Evolutionary conservation across 1,284 basidiomycete genomes (phyloP), one percentile per base, ranked within the genome.

Genomic region (Microstroma glucosiphilum): DNA sequence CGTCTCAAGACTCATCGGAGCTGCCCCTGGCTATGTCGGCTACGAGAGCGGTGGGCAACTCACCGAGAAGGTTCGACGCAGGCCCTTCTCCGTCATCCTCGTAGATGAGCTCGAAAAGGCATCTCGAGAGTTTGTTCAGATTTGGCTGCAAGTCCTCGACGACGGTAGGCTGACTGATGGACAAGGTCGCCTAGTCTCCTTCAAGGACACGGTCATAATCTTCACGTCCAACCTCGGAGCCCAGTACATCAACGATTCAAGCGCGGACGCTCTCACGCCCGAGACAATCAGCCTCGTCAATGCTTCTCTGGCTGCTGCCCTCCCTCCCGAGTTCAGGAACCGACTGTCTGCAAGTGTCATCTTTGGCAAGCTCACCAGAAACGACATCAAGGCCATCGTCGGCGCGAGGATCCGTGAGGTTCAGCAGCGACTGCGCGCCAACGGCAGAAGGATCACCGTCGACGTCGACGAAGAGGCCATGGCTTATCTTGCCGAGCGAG

Each of bases 191-290:
- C 60, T 63, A 13, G 72, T 80, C 46, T 88, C 91, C 78, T 91
- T 91, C 82, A 88, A 87, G 82, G 87, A 91, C 90, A 90, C 89
- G 1, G 90, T 92, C 77, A 88, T 93, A 71, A 89, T 93, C 79
- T 88, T 96, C 84, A 96, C 92, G 2, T 92, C 90, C 60, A 97
- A 97, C 79, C 84, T 96, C 40, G 82, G 87, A 26, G 82, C 83
- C 0, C 71, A 75, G 6, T 84, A 78, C 71, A 80, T 85, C 62
- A 84, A 84, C 74, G 84, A 84, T 59, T 79, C 82, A 46, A 74
- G 78, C 9, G 79, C 77, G 26, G 80, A 80, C 59, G 67, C 69
- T 11, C 81, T 85, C 53, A 81, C 80, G 0, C 81, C 82, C 15
- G 81, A 83, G 72, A 80, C 72, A 55, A 66, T 69, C 42, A 65